phyloP scores from a whole-genome alignment of 73 alveolate genomes.

The Symbiodinium pilosum region DNA sequence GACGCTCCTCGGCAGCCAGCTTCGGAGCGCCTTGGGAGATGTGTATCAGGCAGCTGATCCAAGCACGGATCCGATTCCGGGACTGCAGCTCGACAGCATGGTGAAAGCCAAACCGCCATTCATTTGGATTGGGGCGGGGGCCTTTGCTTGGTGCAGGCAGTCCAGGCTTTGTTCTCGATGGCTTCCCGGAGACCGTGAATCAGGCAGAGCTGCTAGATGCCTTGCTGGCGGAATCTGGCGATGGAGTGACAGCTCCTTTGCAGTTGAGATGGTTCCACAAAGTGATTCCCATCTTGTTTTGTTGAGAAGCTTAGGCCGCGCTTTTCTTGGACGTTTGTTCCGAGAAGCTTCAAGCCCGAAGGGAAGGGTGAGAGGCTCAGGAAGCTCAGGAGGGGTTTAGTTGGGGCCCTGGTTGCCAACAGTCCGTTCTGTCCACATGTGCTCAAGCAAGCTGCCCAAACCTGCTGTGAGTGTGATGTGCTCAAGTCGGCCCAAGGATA shows the following conservation, averaged over 20 bases:
- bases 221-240: background rate
- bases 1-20: too few relatives aligned
- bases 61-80: background rate
- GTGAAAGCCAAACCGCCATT: background rate
- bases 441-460: too few relatives aligned
- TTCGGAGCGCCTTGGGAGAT: too few relatives aligned
- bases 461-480: too few relatives aligned
- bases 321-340: background rate
- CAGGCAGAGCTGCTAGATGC: background rate
- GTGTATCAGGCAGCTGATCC: too few relatives aligned
- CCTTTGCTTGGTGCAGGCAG: background rate
- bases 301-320: background rate
- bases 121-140: background rate
- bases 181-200: background rate
- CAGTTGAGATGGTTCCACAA: background rate
- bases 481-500: too few relatives aligned
- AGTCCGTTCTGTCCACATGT: too few relatives aligned
- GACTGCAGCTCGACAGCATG: constrained; percentile 2
- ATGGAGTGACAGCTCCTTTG: background rate
- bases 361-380: background rate
- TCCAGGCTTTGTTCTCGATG: background rate
- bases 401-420: too few relatives aligned
- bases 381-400: too few relatives aligned
- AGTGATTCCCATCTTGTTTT: too few relatives aligned
- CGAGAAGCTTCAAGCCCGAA: constrained; percentile 7